These are phyloP conservation scores for Orychophragmus violaceus DNA, from an alignment of 345 rosid species.

Conservation along the genomic window DNA sequence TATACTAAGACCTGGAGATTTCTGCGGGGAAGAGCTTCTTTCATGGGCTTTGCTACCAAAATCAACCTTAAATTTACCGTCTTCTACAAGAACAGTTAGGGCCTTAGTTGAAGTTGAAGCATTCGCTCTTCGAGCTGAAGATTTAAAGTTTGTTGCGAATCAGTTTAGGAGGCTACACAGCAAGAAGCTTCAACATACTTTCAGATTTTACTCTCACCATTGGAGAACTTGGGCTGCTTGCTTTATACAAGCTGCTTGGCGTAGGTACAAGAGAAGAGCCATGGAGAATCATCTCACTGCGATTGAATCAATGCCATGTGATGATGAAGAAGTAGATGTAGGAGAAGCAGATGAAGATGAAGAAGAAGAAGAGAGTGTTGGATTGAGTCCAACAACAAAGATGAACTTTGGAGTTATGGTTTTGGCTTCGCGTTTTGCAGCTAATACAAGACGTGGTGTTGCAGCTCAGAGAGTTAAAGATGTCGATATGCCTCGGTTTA, in stretches of 20 bases:
- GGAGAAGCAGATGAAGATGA: not conserved
- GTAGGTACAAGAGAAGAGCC: conserved; percentile 57
- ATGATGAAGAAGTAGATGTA: conserved; percentile 23
- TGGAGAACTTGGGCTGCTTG: conserved; percentile 98
- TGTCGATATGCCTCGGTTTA: conserved; percentile 48
- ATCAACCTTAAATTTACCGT: conserved; percentile 63
- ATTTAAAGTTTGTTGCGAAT: conserved; percentile 84
- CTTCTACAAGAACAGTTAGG: conserved; percentile 87
- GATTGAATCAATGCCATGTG: conserved; percentile 38
- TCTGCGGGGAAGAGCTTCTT: conserved; percentile 90
- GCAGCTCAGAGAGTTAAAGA: conserved; percentile 51
- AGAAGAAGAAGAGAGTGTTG: conserved; percentile 15
- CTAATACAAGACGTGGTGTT: conserved; percentile 60
- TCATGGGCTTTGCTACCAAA: conserved; percentile 95
- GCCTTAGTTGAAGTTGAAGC: conserved; percentile 89
- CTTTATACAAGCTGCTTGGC: conserved; percentile 94
- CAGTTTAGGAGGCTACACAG: conserved; percentile 90
- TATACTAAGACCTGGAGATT: conserved; percentile 78
- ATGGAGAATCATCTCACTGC: conserved; percentile 41
- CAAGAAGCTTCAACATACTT: conserved; percentile 91
- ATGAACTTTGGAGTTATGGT: conserved; percentile 47
- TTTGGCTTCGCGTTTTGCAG: conserved; percentile 67
- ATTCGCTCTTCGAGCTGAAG: conserved; percentile 88
- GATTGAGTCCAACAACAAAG: conserved; percentile 28
- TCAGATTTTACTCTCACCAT: conserved; percentile 83